A percentile compares a stretch with the other conserved stretches of the same genome.
Evolutionary conservation across 1,284 basidiomycete genomes (phyloP).

Genomic region (Sutorius eximius): DNA sequence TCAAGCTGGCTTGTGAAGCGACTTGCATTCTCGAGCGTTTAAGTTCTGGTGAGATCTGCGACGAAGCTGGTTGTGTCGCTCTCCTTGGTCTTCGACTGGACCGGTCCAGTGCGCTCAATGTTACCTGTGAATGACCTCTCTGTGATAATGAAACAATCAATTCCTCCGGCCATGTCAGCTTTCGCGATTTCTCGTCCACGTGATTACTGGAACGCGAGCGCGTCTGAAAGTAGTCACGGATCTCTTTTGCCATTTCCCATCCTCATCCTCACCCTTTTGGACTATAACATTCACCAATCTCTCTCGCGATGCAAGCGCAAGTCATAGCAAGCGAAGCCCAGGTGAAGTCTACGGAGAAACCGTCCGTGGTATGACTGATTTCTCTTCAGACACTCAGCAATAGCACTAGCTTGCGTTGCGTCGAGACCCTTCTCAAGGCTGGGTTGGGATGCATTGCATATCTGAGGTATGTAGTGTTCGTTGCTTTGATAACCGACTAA

Average conservation of each 20-base stretch:
- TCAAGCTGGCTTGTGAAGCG: background rate
- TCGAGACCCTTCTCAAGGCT: conserved; percentile 69
- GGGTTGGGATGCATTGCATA: conserved; percentile 78
- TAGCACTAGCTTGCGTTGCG: conserved; percentile 61
- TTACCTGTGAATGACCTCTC: background rate
- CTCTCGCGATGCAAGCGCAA: conserved; percentile 30
- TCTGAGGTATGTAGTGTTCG: conserved; percentile 49
- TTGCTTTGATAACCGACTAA: conserved; percentile 8
- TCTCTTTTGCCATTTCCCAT: conserved; percentile 3
- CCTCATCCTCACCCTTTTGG: background rate
- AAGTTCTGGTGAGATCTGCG: background rate
- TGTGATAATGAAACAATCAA: background rate
- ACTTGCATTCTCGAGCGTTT: background rate
- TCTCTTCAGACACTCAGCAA: conserved; percentile 48
- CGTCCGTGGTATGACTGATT: conserved; percentile 8
- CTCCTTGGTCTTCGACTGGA: background rate
- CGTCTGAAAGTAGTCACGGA: background rate
- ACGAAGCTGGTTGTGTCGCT: background rate
- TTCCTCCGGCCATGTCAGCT: background rate
- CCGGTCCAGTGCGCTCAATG: background rate
- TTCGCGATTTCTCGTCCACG: conserved; percentile 17
- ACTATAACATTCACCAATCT: background rate
- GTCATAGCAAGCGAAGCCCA: conserved; percentile 27
- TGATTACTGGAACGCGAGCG: conserved; percentile 21
- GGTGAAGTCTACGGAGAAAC: conserved; percentile 15